These are phyloP conservation scores for Lactifluus echinatus DNA, from an alignment of 768 basidiomycete species.

Conservation along the genomic window DNA sequence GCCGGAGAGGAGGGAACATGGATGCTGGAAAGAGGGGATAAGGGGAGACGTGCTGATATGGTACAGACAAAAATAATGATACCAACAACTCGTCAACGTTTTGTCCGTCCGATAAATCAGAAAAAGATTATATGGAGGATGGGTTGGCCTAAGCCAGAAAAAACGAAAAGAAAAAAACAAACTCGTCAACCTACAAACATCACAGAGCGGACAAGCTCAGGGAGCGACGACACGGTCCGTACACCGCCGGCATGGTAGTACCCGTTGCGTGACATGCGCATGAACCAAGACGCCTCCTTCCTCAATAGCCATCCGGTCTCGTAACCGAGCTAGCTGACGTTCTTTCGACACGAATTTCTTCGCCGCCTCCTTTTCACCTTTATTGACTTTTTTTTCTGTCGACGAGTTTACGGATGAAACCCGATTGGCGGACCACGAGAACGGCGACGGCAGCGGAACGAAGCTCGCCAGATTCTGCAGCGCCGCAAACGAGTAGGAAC, in stretches of 20 bases:
- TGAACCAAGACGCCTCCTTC: conserved; percentile 20
- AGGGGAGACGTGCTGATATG: neutral
- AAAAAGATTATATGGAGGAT: neutral
- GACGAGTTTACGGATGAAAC: neutral
- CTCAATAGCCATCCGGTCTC: conserved; percentile 42
- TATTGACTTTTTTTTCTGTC: conserved; percentile 3
- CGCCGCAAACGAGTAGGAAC: conserved; percentile 28
- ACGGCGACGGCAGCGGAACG: conserved; percentile 40
- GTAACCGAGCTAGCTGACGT: conserved; percentile 58
- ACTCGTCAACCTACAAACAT: conserved; percentile 10
- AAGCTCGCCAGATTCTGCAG: conserved; percentile 54
- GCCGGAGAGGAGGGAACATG: too few relatives aligned
- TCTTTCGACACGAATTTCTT: conserved; percentile 48
- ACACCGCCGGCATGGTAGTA: conserved; percentile 8
- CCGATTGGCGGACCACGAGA: conserved; percentile 29
- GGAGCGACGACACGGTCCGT: conserved; percentile 13
- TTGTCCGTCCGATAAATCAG: neutral
- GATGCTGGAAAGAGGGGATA: neutral
- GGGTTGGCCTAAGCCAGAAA: neutral
- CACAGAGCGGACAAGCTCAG: neutral
- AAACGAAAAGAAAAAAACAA: neutral
- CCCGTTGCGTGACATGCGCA: neutral
- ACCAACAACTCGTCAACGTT: conserved; percentile 7
- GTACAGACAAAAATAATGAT: conserved; percentile 14
- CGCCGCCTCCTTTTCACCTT: conserved; percentile 20